phyloP scores from a whole-genome alignment of 2,329 filamentous ascomycete genomes.

The Fusarium udum region DNA sequence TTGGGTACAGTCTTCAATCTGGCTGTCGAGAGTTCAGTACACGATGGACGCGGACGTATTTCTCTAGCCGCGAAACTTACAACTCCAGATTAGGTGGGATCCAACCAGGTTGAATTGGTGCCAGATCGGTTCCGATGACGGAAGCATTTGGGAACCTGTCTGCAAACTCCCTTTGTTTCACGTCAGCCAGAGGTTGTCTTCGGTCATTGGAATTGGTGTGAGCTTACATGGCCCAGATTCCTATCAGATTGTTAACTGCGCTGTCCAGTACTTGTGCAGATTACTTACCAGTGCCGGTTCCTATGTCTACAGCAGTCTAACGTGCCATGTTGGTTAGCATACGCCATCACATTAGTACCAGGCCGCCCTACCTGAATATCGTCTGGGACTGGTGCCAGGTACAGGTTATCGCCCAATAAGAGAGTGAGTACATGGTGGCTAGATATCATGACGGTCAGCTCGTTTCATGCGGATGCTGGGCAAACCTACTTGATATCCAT shows the following conservation, averaged over 20 bases:
- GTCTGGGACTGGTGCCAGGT: background rate
- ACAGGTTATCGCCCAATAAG: background rate
- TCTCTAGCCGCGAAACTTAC: rapidly evolving
- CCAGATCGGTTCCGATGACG: background rate
- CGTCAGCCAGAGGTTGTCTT: background rate
- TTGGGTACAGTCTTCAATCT: slow-evolving; percentile 6
- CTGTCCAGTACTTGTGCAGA: rapidly evolving
- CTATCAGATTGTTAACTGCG: rapidly evolving
- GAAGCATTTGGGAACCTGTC: background rate
- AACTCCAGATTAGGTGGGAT: slow-evolving; percentile 1
- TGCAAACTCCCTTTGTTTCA: background rate
- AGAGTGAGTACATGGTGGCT: background rate
- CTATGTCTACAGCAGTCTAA: background rate
- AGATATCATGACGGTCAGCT: rapidly evolving
- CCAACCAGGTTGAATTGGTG: slow-evolving; percentile 7
- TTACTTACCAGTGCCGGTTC: background rate
- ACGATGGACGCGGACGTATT: rapidly evolving
- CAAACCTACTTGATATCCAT: slow-evolving; percentile 14
- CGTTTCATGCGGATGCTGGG: rapidly evolving
- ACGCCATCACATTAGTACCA: rapidly evolving
- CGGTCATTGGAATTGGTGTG: background rate
- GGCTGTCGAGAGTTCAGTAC: background rate
- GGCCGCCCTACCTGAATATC: background rate
- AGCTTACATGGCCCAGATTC: slow-evolving; percentile 11
- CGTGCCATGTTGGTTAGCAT: rapidly evolving